Conservation (phyloP, 441 rosid species). For the Macaranga tanarius region DNA sequence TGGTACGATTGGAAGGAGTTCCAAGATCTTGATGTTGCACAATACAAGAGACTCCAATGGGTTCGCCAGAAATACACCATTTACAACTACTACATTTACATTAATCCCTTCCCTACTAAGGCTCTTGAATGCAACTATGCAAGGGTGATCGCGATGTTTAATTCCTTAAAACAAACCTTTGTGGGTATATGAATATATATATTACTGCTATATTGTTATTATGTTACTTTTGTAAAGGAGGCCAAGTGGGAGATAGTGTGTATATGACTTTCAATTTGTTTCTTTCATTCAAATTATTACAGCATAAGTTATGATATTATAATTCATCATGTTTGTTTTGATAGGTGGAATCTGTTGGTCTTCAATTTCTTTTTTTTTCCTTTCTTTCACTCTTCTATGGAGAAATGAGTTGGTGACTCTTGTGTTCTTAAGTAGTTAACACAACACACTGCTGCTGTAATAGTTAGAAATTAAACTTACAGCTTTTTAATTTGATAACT, state of each 20-base stretch:
- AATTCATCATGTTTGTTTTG: neutral
- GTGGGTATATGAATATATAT: neutral
- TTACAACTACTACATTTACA: slow-evolving; percentile 69
- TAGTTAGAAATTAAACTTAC: too few species aligned
- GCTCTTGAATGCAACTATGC: slow-evolving; percentile 71
- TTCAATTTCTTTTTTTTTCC: too few species aligned
- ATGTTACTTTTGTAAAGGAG: neutral
- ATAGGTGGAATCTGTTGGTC: neutral
- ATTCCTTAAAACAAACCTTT: neutral
- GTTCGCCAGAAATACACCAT: slow-evolving; percentile 60
- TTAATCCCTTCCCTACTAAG: slow-evolving; percentile 43
- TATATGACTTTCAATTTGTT: neutral
- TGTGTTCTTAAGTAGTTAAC: too few species aligned
- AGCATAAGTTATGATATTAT: slow-evolving; percentile 1
- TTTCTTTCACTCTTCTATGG: too few species aligned
- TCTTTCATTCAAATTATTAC: slow-evolving; percentile 6
- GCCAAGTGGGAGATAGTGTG: neutral
- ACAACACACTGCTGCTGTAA: too few species aligned
- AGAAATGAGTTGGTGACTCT: too few species aligned
- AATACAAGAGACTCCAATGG: slow-evolving; percentile 63
- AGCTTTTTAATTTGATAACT: too few species aligned
- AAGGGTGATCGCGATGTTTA: slow-evolving; percentile 54
- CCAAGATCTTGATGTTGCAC: slow-evolving; percentile 63
- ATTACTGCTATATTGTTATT: neutral
- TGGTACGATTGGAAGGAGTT: slow-evolving; percentile 83